Evolutionary conservation across 2,329 filamentous ascomycete species (phyloP).

Genomic region (Chaetomium sp.): DNA sequence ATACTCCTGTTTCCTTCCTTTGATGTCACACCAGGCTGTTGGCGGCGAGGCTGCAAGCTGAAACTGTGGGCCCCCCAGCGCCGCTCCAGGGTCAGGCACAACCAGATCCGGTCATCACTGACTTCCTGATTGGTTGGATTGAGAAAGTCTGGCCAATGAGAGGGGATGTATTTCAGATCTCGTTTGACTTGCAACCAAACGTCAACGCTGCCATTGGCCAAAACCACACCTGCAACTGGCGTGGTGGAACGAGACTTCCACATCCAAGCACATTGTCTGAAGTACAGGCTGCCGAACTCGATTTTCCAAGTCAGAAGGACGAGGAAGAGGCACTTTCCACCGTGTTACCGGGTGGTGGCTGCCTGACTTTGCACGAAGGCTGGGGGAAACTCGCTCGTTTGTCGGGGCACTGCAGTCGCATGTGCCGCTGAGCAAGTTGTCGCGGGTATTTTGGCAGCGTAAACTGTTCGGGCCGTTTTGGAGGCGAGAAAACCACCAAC

Average conservation of each 20-base stretch:
- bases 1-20: constrained; percentile 11
- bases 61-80: constrained; percentile 26
- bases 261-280: background rate
- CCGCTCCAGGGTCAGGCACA: constrained; percentile 12
- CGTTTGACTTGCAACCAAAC: background rate
- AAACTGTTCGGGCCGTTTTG: background rate
- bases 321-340: background rate
- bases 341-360: background rate
- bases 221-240: background rate
- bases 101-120: constrained; percentile 28
- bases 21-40: constrained; percentile 19
- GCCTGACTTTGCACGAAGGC: background rate
- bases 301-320: background rate
- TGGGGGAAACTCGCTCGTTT: constrained; percentile 6
- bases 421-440: constrained; percentile 11
- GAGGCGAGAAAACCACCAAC: background rate
- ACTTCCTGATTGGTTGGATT: constrained; percentile 20
- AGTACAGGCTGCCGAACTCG: background rate
- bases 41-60: constrained; percentile 31
- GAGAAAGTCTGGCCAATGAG: constrained; percentile 25
- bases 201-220: background rate
- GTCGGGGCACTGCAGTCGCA: constrained; percentile 14
- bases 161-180: constrained; percentile 29
- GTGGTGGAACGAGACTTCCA: constrained; percentile 4
- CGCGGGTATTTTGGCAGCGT: background rate